Evolutionary conservation across 2,329 filamentous ascomycete species (phyloP), one percentile per base, ranked within the genome.

Genomic region (Penicillium sp.): DNA sequence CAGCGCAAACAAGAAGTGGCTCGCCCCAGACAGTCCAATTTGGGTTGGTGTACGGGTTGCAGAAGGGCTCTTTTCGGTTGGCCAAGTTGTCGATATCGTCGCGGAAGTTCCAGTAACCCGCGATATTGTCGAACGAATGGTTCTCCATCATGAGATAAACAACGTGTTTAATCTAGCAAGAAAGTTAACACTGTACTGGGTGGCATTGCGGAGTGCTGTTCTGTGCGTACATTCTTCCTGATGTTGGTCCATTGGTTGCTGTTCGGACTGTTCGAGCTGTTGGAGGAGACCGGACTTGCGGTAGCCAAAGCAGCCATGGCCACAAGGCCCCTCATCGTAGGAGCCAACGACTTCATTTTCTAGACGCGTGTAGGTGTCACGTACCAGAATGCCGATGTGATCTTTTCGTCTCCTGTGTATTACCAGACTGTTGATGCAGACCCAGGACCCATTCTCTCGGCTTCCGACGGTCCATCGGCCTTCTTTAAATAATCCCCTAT

Each of bases 41-140:
- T 30, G 69, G 61, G 53, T 72, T 73, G 35, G 71, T 73, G 60
- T 72, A 73, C 35, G 71, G 64, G 55, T 74, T 74, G 62, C 71
- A 74, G 64, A 65, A 73, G 9, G 56, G 56, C 48, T 63, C 63
- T 46, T 24, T 20, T 11, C 38, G 38, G 38, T 68, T 66, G 49
- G 62, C 60, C 40, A 71, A 59, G 58, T 72, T 72, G 63, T 75
- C 71, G 42, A 74, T 73, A 26, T 70, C 68, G 0, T 62, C 61
- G 54, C 71, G 63, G 55, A 72, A 73, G 58, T 70, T 64, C 67
- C 71, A 74, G 60, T 70, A 72, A 20, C 72, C 71, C 9, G 69
- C 70, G 33, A 74, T 71, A 61, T 74, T 75, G 61, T 75, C 71
- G 53, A 74, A 73, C 11, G 66, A 71, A 60, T 72, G 71, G 58